These are phyloP conservation scores for Leucosporidium yakuticum DNA, from an alignment of 768 basidiomycete species.

Conservation along the genomic window DNA sequence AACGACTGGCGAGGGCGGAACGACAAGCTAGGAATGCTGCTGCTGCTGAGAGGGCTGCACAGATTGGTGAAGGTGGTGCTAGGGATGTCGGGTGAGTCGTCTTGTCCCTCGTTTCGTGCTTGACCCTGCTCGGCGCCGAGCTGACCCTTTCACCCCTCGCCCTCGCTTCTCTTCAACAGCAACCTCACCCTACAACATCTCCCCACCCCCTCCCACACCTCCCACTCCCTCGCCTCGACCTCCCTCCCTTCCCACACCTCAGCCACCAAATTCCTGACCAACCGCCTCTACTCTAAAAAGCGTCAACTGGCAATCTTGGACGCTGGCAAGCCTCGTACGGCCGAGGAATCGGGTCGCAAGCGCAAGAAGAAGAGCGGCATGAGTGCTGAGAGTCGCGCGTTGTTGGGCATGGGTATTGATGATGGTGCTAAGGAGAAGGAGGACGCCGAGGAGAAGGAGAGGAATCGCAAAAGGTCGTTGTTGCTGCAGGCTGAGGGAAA, in stretches of 20 bases:
- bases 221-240: conserved; percentile 25
- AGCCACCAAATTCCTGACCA: conserved; percentile 31
- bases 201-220: not conserved
- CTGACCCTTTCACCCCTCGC: not conserved
- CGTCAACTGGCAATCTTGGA: conserved; percentile 27
- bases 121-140: not conserved
- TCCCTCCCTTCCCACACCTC: conserved; percentile 25
- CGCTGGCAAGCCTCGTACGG: not conserved
- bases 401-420: conserved; percentile 25
- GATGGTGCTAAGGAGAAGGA: conserved; percentile 29
- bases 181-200: conserved; percentile 31
- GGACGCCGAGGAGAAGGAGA: conserved; percentile 27
- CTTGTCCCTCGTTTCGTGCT: not conserved
- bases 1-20: conserved; percentile 15
- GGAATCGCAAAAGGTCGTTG: conserved; percentile 23
- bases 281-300: conserved; percentile 31
- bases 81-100: conserved; percentile 19
- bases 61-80: conserved; percentile 25
- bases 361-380: conserved; percentile 25
- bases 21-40: not conserved
- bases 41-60: conserved; percentile 9
- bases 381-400: conserved; percentile 25
- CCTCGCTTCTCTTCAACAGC: not conserved
- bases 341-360: conserved; percentile 6
- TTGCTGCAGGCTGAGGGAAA: conserved; percentile 26